These are phyloP conservation scores for Acanthamoeba lenticulata DNA, from an alignment of 208 protist genomes.

Conservation along the genomic window DNA sequence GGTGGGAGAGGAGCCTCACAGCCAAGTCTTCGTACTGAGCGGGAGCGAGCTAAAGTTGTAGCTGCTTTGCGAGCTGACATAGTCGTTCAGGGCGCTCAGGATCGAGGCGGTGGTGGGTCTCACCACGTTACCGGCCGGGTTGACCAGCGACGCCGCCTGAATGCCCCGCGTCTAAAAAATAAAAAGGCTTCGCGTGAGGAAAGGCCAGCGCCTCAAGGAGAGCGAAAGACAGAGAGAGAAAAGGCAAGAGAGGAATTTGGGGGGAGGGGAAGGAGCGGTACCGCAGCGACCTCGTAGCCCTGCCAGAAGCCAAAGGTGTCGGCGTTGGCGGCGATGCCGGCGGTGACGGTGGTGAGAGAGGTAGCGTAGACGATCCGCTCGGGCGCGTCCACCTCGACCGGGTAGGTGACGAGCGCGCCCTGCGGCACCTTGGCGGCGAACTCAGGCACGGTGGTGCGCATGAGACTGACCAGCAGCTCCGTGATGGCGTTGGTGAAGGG, in stretches of 20 bases:
- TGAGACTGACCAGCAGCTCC: not conserved
- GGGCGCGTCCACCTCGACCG: too few relatives aligned
- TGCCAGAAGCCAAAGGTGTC: too few relatives aligned
- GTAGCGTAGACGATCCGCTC: too few relatives aligned
- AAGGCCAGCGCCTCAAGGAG: not conserved
- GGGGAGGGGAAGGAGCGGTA: too few relatives aligned
- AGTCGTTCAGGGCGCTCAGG: not conserved
- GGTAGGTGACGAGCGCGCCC: too few relatives aligned
- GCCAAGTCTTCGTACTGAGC: not conserved
- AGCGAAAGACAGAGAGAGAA: too few relatives aligned
- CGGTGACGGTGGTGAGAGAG: too few relatives aligned
- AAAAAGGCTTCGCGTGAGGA: not conserved
- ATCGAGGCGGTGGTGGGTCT: not conserved
- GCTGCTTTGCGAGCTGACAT: not conserved
- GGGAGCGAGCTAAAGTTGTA: not conserved
- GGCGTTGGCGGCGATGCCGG: too few relatives aligned
- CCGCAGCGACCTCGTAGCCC: too few relatives aligned
- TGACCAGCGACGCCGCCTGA: not conserved
- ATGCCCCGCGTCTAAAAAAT: not conserved
- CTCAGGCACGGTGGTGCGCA: constrained; percentile 8
- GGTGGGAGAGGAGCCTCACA: not conserved
- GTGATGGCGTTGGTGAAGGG: not conserved
- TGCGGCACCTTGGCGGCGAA: not conserved
- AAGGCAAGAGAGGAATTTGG: too few relatives aligned
- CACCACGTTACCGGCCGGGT: not conserved